Evolutionary conservation across 2,329 filamentous ascomycete species (phyloP), one percentile per base, ranked within the genome.

Genomic region (Diaporthe sp.): DNA sequence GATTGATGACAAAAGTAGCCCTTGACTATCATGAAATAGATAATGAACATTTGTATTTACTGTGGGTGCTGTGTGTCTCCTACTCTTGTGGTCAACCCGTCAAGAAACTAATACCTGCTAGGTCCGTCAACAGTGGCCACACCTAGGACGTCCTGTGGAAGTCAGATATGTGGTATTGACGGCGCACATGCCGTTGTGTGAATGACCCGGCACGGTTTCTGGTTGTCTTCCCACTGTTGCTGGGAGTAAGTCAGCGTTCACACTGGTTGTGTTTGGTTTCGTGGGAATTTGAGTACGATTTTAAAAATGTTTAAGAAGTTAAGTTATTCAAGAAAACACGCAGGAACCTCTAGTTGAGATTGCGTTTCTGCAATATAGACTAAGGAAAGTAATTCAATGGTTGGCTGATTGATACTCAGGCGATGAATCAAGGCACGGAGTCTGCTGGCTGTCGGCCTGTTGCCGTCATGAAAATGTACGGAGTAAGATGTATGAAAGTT

Each of bases 1-100:
- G 63, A 68, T 20, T 51, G 13, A 55, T 22, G 63, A 51, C 28
- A 39, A 70, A 70, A 53, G 28, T 28, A 70, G 31, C 34, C 20
- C 4, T 10, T 51, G 31, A 42, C 9, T 37, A 28, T 42, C 9
- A 49, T 15, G 7, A 39, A 34, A 53, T 51, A 39, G 13, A 53
- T 28, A 13, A 39, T 55, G 4, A 42, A 20, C 49, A 10, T 28
- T 39, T 8, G 37, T 28, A 28, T 37, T 7, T 22, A 39, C 12
- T 25, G 1, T 3, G 0, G 2, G 31, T 1, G 1, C 22, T 17
- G 22, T 20, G 7, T 37, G 44, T n/a, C 10, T 49, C 10, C 13
- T 37, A 12, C 20, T 13, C 10, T 28, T 22, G 4, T 12, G 31
- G 9, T 58, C 15, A n/a, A 31, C 17, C 34, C 10, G 13, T 9